Conservation (phyloP, 371 early-diverging fungal species). For the Mortierella sp. region DNA sequence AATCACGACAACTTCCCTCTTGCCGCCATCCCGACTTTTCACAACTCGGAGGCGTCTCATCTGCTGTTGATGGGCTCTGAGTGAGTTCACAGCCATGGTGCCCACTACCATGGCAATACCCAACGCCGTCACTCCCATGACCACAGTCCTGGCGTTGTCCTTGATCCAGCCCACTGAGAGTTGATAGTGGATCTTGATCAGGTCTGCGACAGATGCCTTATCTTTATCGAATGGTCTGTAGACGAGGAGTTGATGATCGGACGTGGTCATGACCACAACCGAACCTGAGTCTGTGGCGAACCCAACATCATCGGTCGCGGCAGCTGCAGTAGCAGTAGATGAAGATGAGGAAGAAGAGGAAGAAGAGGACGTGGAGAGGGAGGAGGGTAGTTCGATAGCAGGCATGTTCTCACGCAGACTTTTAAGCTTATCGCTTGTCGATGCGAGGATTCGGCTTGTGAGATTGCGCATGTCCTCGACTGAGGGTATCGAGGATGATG, state of each 20-base stretch:
- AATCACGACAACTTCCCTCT: constrained; percentile 24
- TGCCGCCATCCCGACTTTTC: constrained; percentile 3
- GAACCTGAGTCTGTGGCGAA: constrained; percentile 9
- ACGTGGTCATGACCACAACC: background rate
- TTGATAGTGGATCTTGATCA: constrained; percentile 31
- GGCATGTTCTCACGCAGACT: constrained; percentile 17
- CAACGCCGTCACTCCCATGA: constrained; percentile 9
- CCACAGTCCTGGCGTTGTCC: constrained; percentile 18
- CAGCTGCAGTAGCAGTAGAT: background rate
- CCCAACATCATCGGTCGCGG: constrained; percentile 5
- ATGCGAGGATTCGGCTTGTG: constrained; percentile 7
- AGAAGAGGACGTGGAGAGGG: constrained; percentile 4
- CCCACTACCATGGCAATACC: constrained; percentile 21
- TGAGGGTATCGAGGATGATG: constrained; percentile 4
- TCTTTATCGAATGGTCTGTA: constrained; percentile 6
- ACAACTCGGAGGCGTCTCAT: constrained; percentile 19
- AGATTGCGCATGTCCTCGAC: constrained; percentile 17
- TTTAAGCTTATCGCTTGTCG: constrained; percentile 3
- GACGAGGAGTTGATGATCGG: constrained; percentile 7
- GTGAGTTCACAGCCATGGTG: constrained; percentile 13
- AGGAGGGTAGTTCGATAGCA: constrained; percentile 6
- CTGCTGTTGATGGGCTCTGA: constrained; percentile 9
- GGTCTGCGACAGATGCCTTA: constrained; percentile 12
- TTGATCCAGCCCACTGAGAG: constrained; percentile 33
- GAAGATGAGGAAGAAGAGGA: background rate